Base-by-base conservation (phyloP, 2,329 filamentous ascomycete genomes). In the Pseudopyrenochaeta lycopersici region DNA sequence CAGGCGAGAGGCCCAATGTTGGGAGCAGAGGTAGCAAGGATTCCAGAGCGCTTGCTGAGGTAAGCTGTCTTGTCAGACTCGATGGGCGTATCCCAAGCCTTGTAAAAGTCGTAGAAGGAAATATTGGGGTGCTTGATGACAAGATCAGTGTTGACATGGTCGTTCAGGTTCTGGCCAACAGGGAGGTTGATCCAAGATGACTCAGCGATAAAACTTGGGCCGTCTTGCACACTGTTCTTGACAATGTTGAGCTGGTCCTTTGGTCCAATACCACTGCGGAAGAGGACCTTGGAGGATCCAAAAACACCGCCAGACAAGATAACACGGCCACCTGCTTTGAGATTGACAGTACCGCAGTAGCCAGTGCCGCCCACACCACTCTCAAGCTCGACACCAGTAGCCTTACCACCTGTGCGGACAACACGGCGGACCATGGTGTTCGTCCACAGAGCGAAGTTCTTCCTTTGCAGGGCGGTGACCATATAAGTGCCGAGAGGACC, bases 401-500 rank as follows among this genome's bases (percentile, higher is more conserved):
- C 80, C 51, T 83, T 82, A 38, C 85, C 83, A 2, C 85, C 86
- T 14, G 78, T 80, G 11, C 89, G 86, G 17, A 90, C 76, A n/a
- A 91, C 82, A 23, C 88, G 83, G 60, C 84, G 82, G n/a, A 90
- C 88, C 39, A 84, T 81, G 2, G 88, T 89, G 68, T 88, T 85
- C 17, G 84, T 84, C 80, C 85, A 86, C 42, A 92, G 77, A 47
- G 84, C 81, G 76, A 92, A 91, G 76, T 91, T 90, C 33, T 78
- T 74, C 54, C 85, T 81, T 36, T 78, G 77, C 42, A 81, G 79
- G 1, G 88, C 87, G 15, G 82, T 80, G 4, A 88, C 85, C 1
- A 92, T 83, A 66, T 92, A 92, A 0, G 89, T 90, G 7, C 85
- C 86, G 70, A 91, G 79, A 11, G 89, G 89, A 1, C 90, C 89